A percentile compares a stretch with the other conserved stretches of the same genome.
Evolutionary conservation across 257 asterid species (phyloP).

Genomic region (Osmanthus fragrans): DNA sequence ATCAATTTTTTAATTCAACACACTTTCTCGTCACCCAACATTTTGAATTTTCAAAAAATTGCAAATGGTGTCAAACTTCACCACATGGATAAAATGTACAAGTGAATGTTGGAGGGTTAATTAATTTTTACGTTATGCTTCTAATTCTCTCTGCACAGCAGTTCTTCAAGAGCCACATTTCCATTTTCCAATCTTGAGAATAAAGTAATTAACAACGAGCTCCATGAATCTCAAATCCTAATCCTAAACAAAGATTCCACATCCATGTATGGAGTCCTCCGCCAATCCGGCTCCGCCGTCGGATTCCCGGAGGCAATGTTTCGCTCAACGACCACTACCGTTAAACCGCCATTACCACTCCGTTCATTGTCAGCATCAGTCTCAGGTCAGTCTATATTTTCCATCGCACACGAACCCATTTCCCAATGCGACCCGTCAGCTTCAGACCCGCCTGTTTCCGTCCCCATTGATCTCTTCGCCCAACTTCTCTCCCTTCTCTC

Average conservation of each 20-base stretch:
- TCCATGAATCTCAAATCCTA: neutral
- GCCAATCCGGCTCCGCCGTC: slow-evolving; percentile 34
- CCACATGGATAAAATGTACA: no score
- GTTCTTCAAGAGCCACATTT: no score
- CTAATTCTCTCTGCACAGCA: no score
- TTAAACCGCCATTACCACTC: slow-evolving; percentile 12
- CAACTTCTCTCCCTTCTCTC: slow-evolving; percentile 49
- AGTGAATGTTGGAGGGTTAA: no score
- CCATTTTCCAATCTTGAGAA: neutral
- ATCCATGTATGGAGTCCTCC: slow-evolving; percentile 51
- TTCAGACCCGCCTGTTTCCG: neutral
- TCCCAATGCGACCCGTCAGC: slow-evolving; percentile 20
- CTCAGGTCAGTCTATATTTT: slow-evolving; percentile 44
- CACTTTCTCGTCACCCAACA: no score
- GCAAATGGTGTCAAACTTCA: no score
- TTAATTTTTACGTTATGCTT: no score
- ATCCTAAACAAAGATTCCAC: neutral
- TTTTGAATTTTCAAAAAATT: no score
- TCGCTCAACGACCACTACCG: slow-evolving; percentile 30
- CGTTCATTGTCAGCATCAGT: neutral
- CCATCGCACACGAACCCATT: slow-evolving; percentile 30
- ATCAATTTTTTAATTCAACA: no score
- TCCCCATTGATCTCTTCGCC: slow-evolving; percentile 31
- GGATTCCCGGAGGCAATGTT: slow-evolving; percentile 31
- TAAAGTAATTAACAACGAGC: no score